These are phyloP conservation scores for Puccinia horiana DNA, from an alignment of 1,284 basidiomycete species.

Conservation along the genomic window DNA sequence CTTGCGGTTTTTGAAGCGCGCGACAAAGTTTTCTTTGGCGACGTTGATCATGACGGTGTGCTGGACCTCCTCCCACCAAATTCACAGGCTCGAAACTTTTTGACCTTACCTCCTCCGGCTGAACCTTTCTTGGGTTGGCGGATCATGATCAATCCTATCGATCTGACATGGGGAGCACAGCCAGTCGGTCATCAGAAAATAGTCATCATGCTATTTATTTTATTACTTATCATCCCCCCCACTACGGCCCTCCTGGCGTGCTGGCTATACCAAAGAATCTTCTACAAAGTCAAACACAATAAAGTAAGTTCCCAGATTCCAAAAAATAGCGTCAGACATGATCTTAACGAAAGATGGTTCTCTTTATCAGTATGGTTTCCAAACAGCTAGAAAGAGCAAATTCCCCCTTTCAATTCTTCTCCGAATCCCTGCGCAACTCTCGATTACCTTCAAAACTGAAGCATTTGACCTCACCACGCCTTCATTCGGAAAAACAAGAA, in stretches of 20 bases:
- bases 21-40: slow-evolving; percentile 80
- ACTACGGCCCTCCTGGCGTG: slow-evolving; percentile 80
- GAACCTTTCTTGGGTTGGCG: slow-evolving; percentile 76
- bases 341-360: background rate
- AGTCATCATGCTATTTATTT: slow-evolving; percentile 78
- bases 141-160: slow-evolving; percentile 73
- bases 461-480: background rate
- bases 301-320: slow-evolving; percentile 58
- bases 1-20: slow-evolving; percentile 84
- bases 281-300: slow-evolving; percentile 92
- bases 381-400: background rate
- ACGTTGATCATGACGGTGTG: slow-evolving; percentile 80
- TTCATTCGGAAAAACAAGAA: background rate
- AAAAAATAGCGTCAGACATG: background rate
- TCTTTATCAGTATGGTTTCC: slow-evolving; percentile 38
- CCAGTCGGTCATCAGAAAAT: slow-evolving; percentile 79
- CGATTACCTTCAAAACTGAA: background rate
- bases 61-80: slow-evolving; percentile 86
- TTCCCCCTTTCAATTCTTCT: slow-evolving; percentile 7
- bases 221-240: slow-evolving; percentile 75
- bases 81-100: slow-evolving; percentile 75
- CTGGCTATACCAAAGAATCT: slow-evolving; percentile 84
- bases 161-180: slow-evolving; percentile 72
- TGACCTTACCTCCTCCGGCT: slow-evolving; percentile 72
- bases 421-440: background rate